phyloP scores from a whole-genome alignment of 208 protist genomes.

The Trypanosoma theileri region DNA sequence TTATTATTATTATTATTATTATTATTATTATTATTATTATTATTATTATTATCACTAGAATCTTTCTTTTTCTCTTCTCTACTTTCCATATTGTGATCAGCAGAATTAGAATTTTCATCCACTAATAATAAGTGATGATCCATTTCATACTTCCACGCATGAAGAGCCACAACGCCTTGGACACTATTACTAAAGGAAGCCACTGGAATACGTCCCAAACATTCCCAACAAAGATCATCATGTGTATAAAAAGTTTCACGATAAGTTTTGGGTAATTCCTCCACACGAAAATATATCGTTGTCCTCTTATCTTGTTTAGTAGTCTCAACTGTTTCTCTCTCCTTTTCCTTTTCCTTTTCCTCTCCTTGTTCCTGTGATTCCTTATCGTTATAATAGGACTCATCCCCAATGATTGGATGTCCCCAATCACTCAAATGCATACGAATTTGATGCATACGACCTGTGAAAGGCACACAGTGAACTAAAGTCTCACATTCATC shows the following conservation, averaged over 20 bases:
- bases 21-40: neutral
- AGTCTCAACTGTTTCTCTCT: neutral
- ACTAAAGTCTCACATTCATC: slow-evolving; percentile 45
- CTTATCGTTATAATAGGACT: slow-evolving; percentile 20
- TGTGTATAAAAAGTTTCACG: slow-evolving; percentile 18
- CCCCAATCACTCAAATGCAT: slow-evolving; percentile 75
- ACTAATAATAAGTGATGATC: slow-evolving; percentile 37
- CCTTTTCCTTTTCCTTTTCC: neutral
- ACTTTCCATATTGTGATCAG: neutral
- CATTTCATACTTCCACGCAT: slow-evolving; percentile 74
- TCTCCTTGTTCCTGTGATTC: neutral
- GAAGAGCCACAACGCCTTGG: slow-evolving; percentile 46
- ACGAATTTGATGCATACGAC: slow-evolving; percentile 91
- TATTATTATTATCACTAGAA: neutral
- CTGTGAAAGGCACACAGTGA: slow-evolving; percentile 87
- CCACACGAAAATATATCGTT: slow-evolving; percentile 10
- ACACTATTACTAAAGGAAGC: slow-evolving; percentile 38
- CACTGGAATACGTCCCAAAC: slow-evolving; percentile 47
- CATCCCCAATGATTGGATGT: slow-evolving; percentile 86
- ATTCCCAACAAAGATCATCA: slow-evolving; percentile 77
- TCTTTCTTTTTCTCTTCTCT: neutral
- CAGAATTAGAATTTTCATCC: neutral
- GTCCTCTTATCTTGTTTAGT: neutral
- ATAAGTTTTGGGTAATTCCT: slow-evolving; percentile 16
- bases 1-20: neutral